Conservation (phyloP, 2,329 filamentous ascomycete genomes). For the Pseudogymnoascus destructans region DNA sequence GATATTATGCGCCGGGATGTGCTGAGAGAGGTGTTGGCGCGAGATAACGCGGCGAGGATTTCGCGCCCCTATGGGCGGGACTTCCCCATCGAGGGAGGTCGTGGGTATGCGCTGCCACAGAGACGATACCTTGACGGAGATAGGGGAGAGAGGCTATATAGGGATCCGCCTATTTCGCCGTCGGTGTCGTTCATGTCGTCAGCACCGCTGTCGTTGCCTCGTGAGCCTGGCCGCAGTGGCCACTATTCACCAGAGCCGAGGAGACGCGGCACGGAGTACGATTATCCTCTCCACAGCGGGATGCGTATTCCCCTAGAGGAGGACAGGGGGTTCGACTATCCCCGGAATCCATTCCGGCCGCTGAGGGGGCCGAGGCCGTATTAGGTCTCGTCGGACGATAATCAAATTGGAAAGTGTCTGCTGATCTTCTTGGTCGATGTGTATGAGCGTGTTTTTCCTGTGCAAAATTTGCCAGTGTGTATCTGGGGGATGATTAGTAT, state of each 20-base stretch:
- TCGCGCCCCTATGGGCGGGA: not conserved
- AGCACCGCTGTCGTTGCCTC: not conserved
- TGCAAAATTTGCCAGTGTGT: conserved; percentile 3
- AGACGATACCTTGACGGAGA: not conserved
- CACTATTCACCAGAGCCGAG: not conserved
- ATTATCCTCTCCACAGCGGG: not conserved
- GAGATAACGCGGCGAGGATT: not conserved
- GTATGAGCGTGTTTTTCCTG: not conserved
- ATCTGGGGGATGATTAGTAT: conserved; percentile 1
- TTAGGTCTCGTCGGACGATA: not conserved
- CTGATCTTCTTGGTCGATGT: not conserved
- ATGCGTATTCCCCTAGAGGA: not conserved
- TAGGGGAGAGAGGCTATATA: not conserved
- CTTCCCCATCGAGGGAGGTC: not conserved
- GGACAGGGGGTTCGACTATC: not conserved
- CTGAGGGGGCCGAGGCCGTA: not conserved
- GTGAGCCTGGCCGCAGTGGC: not conserved
- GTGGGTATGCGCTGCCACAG: not conserved
- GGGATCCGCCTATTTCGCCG: not conserved
- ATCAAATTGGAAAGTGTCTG: not conserved
- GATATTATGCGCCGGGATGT: not conserved
- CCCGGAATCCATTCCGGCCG: not conserved
- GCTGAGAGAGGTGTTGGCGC: not conserved
- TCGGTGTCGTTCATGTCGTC: not conserved
- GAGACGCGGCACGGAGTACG: not conserved